These are phyloP conservation scores for Ogataea hybrid DNA, from an alignment of 1,139 yeast species.

Conservation along the genomic window DNA sequence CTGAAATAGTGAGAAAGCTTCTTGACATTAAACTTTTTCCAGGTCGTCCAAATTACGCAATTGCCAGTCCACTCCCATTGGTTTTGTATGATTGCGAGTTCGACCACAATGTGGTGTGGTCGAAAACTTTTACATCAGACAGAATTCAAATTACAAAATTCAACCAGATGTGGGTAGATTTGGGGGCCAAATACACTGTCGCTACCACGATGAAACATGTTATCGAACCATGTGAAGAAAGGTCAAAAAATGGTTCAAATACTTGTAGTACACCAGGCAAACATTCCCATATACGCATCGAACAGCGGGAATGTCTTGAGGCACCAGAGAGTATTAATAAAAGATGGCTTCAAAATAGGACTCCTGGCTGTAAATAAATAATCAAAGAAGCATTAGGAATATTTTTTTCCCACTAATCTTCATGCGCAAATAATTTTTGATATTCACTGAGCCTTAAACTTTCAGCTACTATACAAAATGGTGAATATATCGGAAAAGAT, in stretches of 20 bases:
- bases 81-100: constrained; percentile 86
- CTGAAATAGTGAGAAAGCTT: constrained; percentile 54
- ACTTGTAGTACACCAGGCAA: constrained; percentile 24
- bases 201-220: constrained; percentile 36
- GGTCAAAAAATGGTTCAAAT: constrained; percentile 24
- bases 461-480: constrained; percentile 20
- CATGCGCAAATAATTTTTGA: too few relatives aligned
- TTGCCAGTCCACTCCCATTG: constrained; percentile 92
- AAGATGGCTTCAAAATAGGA: constrained; percentile 38
- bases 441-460: too few relatives aligned
- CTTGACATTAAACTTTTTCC: constrained; percentile 60
- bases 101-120: constrained; percentile 65
- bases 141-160: constrained; percentile 24
- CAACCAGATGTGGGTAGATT: constrained; percentile 34
- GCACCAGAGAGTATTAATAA: constrained; percentile 65
- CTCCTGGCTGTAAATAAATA: too few relatives aligned
- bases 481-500: constrained; percentile 60
- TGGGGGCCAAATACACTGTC: constrained; percentile 36
- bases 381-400: too few relatives aligned
- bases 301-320: constrained; percentile 43
- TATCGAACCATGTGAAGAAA: constrained; percentile 16
- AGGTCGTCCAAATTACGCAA: constrained; percentile 74
- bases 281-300: constrained; percentile 46
- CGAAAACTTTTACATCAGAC: constrained; percentile 18
- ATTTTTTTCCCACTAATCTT: too few relatives aligned